Evolutionary conservation across 2,329 filamentous ascomycete species (phyloP), one percentile per base, ranked within the genome.

Genomic region (Chaetomium sp.): DNA sequence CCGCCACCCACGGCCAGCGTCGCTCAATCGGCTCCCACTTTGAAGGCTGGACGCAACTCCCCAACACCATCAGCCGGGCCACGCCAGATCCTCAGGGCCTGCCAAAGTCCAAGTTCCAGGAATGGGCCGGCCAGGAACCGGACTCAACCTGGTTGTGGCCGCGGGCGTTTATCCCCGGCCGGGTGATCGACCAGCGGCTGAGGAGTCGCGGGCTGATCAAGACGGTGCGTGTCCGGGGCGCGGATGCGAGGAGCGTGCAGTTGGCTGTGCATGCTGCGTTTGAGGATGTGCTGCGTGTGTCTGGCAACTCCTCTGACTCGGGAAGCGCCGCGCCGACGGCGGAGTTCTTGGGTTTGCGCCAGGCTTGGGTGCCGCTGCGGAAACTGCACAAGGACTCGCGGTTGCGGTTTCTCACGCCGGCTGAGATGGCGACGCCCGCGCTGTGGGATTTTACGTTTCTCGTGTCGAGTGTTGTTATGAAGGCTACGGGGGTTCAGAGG

Each of bases 351-450:
- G 88, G 84, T 5, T 74, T 91, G 14, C 78, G 80, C 53, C 84
- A 86, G 44, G 71, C 80, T 0, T 89, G 87, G 79, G 79, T 91
- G n/a, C 88, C 88, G 5, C 74, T 92, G 14, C 81, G 88, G 50
- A 91, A 91, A 68, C 74, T 89, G 2, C 82, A 88, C 66, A 89
- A 87, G 65, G 86, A 89, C 55, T 85, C 85, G 0, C 80, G 83
- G 33, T 76, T 92, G 6, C 81, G 83, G 1, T 91, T 91, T 62
- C 75, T 91, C 9, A 80, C 79, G 5, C 83, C 82, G 1, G 75
- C 82, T 1, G 88, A 91, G 67, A 87, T 91, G 82, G 71, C 87
- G 40, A 90, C 85, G 0, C 82, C 87, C 0, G 79, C 84, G 1
- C 70, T 84, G 2, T 92, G 88, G 88, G 82, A 84, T 51, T 81